A percentile compares a stretch with the other conserved stretches of the same genome.
Conservation (phyloP, 768 basidiomycete species). For the Paxillus rubicundulus region DNA sequence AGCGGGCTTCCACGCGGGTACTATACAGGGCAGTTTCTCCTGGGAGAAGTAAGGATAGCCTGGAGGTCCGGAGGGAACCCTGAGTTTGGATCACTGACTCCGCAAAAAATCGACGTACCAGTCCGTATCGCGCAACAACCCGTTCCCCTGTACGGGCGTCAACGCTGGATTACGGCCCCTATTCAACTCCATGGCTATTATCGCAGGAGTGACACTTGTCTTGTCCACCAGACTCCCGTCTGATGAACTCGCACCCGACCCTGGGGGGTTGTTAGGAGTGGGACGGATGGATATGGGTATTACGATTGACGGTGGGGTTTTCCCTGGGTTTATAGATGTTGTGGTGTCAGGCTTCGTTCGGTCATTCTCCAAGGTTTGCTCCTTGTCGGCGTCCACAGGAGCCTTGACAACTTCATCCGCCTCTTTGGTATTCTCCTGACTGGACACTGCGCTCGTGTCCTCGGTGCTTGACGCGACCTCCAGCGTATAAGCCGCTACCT, state of each 20-base stretch:
- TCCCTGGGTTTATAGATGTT: neutral
- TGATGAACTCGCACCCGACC: slow-evolving; percentile 47
- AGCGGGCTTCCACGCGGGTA: slow-evolving; percentile 52
- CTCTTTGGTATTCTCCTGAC: neutral
- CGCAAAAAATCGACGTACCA: slow-evolving; percentile 37
- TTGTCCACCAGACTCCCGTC: slow-evolving; percentile 46
- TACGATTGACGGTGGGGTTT: neutral
- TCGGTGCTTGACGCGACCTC: neutral
- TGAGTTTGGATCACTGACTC: neutral
- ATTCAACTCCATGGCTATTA: slow-evolving; percentile 36
- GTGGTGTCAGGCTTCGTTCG: neutral
- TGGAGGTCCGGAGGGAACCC: slow-evolving; percentile 12
- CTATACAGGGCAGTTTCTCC: slow-evolving; percentile 51
- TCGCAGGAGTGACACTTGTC: slow-evolving; percentile 26
- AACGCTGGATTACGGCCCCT: slow-evolving; percentile 53
- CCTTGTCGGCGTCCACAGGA: slow-evolving; percentile 7
- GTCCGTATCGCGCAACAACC: slow-evolving; percentile 34
- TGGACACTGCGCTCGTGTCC: neutral
- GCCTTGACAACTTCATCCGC: neutral
- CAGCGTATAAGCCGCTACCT: slow-evolving; percentile 34
- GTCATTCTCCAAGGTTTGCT: neutral
- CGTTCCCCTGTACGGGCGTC: slow-evolving; percentile 55
- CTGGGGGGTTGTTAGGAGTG: slow-evolving; percentile 13
- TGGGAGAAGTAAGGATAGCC: slow-evolving; percentile 38
- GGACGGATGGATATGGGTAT: slow-evolving; percentile 11